phyloP scores from a whole-genome alignment of 768 basidiomycete genomes.

The Paxillus involutus region DNA sequence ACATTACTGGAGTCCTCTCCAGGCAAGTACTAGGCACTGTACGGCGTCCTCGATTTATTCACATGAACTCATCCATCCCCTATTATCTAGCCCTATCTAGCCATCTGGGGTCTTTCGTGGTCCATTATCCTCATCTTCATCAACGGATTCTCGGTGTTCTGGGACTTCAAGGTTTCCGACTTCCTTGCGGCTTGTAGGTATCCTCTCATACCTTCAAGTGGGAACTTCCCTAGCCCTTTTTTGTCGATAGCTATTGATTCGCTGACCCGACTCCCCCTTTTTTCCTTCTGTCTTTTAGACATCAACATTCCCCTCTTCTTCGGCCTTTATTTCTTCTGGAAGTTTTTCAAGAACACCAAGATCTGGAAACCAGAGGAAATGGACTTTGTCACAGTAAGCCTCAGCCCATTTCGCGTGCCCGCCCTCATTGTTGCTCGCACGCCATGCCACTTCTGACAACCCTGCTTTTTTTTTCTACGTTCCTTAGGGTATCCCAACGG shows the following conservation, averaged over 20 bases:
- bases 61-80: conserved; percentile 21
- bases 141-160: conserved; percentile 61
- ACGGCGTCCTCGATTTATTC: background rate
- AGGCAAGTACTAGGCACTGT: conserved; percentile 22
- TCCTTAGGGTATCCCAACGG: conserved; percentile 57
- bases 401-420: too few species aligned
- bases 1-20: conserved; percentile 57
- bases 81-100: conserved; percentile 46
- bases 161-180: conserved; percentile 50
- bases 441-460: too few species aligned
- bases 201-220: background rate
- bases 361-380: conserved; percentile 61
- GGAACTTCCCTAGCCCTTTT: too few species aligned
- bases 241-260: background rate
- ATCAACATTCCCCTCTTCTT: conserved; percentile 20
- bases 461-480: background rate
- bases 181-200: conserved; percentile 50
- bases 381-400: conserved; percentile 67
- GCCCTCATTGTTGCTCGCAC: background rate
- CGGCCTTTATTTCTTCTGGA: conserved; percentile 24
- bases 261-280: background rate
- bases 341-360: conserved; percentile 13
- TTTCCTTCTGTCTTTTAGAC: conserved; percentile 27
- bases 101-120: conserved; percentile 70
- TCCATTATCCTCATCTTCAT: conserved; percentile 57